phyloP scores from a whole-genome alignment of 2,329 filamentous ascomycete genomes.

The Scedosporium dehoogii region DNA sequence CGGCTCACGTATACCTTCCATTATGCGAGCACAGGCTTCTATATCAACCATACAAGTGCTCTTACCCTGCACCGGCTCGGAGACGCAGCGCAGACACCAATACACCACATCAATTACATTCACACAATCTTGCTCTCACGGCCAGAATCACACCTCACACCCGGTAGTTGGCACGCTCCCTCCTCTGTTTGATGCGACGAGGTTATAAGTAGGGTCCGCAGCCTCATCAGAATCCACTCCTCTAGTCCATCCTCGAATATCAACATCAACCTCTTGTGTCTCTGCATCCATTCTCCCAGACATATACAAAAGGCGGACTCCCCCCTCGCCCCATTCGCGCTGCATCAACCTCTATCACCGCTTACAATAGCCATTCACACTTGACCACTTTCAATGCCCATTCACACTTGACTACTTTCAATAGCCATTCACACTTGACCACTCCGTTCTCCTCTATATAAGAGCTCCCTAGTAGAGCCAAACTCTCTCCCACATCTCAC shows the following conservation, averaged over 20 bases:
- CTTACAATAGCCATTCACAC: no score
- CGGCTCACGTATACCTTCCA: neutral
- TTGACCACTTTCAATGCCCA: no score
- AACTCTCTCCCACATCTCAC: no score
- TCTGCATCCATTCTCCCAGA: neutral
- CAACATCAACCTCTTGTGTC: neutral
- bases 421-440: no score
- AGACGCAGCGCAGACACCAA: neutral
- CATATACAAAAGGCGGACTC: no score
- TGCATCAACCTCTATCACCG: no score
- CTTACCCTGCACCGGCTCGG: neutral
- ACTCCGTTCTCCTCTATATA: no score
- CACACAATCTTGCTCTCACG: neutral
- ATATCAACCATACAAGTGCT: neutral
- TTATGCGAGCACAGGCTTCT: slow-evolving; percentile 1
- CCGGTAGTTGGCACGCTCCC: neutral
- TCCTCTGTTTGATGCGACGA: neutral
- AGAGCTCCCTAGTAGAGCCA: no score
- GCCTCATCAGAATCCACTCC: neutral
- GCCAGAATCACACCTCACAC: neutral
- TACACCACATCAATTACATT: neutral
- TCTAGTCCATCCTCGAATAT: neutral
- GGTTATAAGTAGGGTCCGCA: neutral
- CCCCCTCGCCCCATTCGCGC: no score
- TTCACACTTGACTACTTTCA: no score